Evolutionary conservation across 352 stramenopile species (phyloP), one percentile per base, ranked within the genome.

Genomic region (Phytophthora idaei): DNA sequence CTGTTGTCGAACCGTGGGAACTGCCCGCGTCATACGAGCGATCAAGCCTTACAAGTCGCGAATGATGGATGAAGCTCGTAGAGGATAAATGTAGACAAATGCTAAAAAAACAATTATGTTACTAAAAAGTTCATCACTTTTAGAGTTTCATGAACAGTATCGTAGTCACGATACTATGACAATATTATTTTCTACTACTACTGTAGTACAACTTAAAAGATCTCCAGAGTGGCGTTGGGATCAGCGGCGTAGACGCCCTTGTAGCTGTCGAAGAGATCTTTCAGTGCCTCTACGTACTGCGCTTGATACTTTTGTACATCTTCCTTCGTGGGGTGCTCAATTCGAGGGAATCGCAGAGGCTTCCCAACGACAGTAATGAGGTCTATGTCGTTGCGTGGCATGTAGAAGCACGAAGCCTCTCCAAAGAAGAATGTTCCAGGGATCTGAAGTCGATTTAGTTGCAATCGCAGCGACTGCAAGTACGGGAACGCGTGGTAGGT

Each of bases 281-380:
- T 81, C 45, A 98, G 73, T 2, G 84, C 71, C 25, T 71, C 49
- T 6, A 98, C 76, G 65, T 98, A 98, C 34, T 90, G 55, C 14
- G 55, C 55, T 70, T 98, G 95, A 78, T 95, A 98, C 70, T 90
- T 89, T 36, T 76, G 63, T 4, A 98, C 83, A 37, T 98, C 89
- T 49, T 97, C 88, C 17, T 83, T 80, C 0, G 81, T 97, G 6
- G 95, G 94, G 53, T 96, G 45, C 37, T 85, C 72, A 57, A 98
- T 94, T 50, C 78, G 87, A 11, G 93, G 95, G 21, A 98, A 50
- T 47, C 82, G 67, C 32, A 98, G 58, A 14, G 93, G 80, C 49
- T 89, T 89, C 21, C 94, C 91, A 27, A 98, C 81, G 6, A 98
- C 93, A 10, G 91, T 97, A 48, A 92, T 85, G 37, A 98, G 52